phyloP scores from a whole-genome alignment of 352 stramenopile genomes.

The Phytophthora citrophthora region DNA sequence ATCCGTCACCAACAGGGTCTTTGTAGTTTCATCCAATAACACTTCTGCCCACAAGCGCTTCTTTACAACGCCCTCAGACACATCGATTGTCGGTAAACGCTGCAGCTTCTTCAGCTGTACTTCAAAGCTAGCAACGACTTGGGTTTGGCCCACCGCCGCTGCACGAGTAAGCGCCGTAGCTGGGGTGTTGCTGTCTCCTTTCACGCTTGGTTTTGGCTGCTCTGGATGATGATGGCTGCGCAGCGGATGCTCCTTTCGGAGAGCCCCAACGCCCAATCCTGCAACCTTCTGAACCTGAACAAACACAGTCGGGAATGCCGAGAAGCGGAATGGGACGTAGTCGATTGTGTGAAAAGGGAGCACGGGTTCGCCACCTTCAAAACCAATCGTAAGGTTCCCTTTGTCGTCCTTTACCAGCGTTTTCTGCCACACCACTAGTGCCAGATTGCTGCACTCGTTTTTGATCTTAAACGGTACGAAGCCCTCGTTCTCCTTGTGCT shows the following conservation, averaged over 20 bases:
- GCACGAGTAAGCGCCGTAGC: constrained; percentile 29
- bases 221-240: constrained; percentile 20
- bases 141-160: constrained; percentile 31
- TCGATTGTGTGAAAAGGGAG: constrained; percentile 82
- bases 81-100: constrained; percentile 77
- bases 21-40: constrained; percentile 77
- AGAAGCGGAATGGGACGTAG: constrained; percentile 80
- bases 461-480: constrained; percentile 85
- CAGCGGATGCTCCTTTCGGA: constrained; percentile 33
- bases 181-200: constrained; percentile 6
- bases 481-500: constrained; percentile 51
- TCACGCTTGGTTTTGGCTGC: constrained; percentile 4
- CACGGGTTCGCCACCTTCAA: constrained; percentile 71
- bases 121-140: constrained; percentile 78
- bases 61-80: constrained; percentile 65
- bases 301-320: constrained; percentile 66
- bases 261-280: constrained; percentile 43
- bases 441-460: constrained; percentile 83
- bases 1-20: constrained; percentile 82
- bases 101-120: constrained; percentile 84
- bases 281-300: constrained; percentile 77
- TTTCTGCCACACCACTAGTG: constrained; percentile 85
- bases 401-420: constrained; percentile 62
- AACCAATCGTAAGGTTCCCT: constrained; percentile 50
- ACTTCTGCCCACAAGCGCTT: constrained; percentile 83